Conservation (phyloP, 1,284 basidiomycete species). For the Uromyces viciae-fabae region DNA sequence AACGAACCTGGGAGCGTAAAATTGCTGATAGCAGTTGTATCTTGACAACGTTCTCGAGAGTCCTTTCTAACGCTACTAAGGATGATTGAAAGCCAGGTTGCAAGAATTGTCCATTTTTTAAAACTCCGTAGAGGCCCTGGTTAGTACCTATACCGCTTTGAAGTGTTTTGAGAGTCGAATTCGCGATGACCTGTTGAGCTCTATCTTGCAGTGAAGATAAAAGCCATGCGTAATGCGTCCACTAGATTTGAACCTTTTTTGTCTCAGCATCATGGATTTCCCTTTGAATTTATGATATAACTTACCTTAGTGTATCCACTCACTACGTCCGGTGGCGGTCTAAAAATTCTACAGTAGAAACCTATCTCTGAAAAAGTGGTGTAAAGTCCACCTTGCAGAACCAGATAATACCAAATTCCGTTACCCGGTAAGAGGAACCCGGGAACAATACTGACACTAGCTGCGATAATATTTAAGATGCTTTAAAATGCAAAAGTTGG, state of each 20-base stretch:
- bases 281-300: background rate
- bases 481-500: background rate
- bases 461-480: constrained; percentile 25
- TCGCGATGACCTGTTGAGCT: constrained; percentile 21
- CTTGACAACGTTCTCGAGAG: constrained; percentile 17
- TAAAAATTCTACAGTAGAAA: constrained; percentile 27
- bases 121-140: constrained; percentile 27
- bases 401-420: constrained; percentile 41
- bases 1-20: constrained; percentile 28
- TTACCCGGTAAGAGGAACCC: constrained; percentile 30
- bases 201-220: constrained; percentile 34
- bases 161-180: constrained; percentile 8
- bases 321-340: constrained; percentile 37
- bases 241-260: background rate
- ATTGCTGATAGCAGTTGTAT: constrained; percentile 28
- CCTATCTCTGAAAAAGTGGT: constrained; percentile 41
- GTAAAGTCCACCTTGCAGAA: constrained; percentile 36
- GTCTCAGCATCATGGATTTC: background rate
- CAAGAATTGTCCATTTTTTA: constrained; percentile 34
- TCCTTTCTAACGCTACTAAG: background rate
- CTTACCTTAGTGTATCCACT: constrained; percentile 44
- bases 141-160: constrained; percentile 43
- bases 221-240: constrained; percentile 39
- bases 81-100: background rate
- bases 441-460: constrained; percentile 31